Evolutionary conservation across 1,284 basidiomycete species (phyloP).

Genomic region (Mycena citricolor): DNA sequence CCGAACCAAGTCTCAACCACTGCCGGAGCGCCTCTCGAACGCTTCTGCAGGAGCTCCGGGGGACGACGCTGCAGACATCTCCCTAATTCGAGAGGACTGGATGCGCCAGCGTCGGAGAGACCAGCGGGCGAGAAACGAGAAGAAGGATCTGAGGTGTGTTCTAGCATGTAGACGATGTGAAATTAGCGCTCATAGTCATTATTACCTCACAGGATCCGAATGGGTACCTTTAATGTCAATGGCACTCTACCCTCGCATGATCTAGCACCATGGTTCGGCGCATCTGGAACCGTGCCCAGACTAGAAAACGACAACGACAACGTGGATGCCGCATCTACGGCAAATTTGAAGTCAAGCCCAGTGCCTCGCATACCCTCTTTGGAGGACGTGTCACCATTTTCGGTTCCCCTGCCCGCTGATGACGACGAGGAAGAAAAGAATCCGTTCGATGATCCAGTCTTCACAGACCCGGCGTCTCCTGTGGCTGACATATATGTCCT

Average conservation of each 20-base stretch:
- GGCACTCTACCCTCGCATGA: slow-evolving; percentile 71
- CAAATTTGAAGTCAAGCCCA: neutral
- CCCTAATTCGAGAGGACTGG: slow-evolving; percentile 63
- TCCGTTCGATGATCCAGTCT: slow-evolving; percentile 26
- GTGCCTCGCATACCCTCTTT: neutral
- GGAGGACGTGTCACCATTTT: slow-evolving; percentile 16
- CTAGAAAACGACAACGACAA: neutral
- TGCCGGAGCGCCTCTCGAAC: slow-evolving; percentile 52
- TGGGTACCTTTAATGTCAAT: slow-evolving; percentile 81
- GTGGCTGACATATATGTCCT: slow-evolving; percentile 58
- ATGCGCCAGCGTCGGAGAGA: slow-evolving; percentile 44
- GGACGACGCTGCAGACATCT: slow-evolving; percentile 58
- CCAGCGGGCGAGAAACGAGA: slow-evolving; percentile 31
- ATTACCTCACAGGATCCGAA: slow-evolving; percentile 45
- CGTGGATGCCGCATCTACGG: slow-evolving; percentile 9
- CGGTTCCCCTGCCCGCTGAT: slow-evolving; percentile 26
- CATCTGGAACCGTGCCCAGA: neutral
- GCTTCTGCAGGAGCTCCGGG: slow-evolving; percentile 61
- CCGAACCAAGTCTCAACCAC: slow-evolving; percentile 43
- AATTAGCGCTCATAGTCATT: slow-evolving; percentile 1
- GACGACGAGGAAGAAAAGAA: slow-evolving; percentile 27
- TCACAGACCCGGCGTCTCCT: slow-evolving; percentile 3
- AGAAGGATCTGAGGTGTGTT: slow-evolving; percentile 31
- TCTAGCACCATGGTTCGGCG: slow-evolving; percentile 31
- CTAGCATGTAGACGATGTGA: slow-evolving; percentile 10